Percentiles rank a stretch among this genome's conserved stretches.
Evolutionary conservation across 116 monocot genomes (phyloP).

Genomic region (Phalaenopsis hybrid): DNA sequence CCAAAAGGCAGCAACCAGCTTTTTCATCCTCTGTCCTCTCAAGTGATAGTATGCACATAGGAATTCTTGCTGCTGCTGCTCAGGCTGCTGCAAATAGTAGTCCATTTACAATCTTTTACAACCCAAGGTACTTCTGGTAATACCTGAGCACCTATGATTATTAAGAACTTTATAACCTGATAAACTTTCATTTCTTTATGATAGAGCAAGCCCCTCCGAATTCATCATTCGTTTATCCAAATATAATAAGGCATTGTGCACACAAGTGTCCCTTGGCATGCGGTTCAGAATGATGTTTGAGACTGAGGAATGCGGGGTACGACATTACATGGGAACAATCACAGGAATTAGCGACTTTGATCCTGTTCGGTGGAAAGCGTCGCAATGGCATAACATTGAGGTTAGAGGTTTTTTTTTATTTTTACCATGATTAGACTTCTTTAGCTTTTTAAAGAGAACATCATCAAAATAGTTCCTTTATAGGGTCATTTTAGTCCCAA

Average conservation of each 20-base stretch:
- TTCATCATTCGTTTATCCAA: constrained; percentile 90
- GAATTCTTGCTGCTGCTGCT: constrained; percentile 87
- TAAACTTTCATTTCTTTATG: background rate
- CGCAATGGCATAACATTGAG: constrained; percentile 90
- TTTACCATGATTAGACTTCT: background rate
- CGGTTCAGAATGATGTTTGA: constrained; percentile 97
- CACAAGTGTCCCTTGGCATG: constrained; percentile 91
- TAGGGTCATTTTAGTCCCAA: no score
- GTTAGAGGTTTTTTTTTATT: constrained; percentile 15
- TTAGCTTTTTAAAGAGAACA: background rate
- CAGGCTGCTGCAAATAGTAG: constrained; percentile 87
- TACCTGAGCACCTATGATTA: background rate
- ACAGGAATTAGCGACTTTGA: constrained; percentile 83
- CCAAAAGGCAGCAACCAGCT: constrained; percentile 67
- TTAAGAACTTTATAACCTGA: constrained; percentile 8
- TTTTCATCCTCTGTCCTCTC: constrained; percentile 84
- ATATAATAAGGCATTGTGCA: constrained; percentile 84
- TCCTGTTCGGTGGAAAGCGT: constrained; percentile 74
- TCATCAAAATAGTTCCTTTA: no score
- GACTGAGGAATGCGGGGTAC: constrained; percentile 84
- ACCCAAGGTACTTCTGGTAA: constrained; percentile 53
- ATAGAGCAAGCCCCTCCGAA: constrained; percentile 79
- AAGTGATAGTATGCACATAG: constrained; percentile 96
- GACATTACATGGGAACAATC: constrained; percentile 93
- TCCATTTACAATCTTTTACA: constrained; percentile 83